These are phyloP conservation scores for Monosporascus sp. DNA, from an alignment of 2,329 filamentous ascomycete species.

Conservation along the genomic window DNA sequence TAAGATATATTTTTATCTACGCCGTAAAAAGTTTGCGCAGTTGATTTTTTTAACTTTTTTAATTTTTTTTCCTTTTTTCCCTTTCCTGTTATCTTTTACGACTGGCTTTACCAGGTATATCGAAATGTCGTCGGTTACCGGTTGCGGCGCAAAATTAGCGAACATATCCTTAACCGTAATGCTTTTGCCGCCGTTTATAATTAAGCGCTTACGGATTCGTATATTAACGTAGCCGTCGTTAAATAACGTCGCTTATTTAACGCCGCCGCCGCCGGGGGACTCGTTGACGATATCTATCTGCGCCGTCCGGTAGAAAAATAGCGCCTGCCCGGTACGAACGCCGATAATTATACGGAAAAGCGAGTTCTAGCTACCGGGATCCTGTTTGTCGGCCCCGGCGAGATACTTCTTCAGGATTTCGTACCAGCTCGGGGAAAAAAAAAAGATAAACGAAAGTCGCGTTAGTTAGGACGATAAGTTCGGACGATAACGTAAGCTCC, in stretches of 20 bases:
- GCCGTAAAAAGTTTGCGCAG: no score
- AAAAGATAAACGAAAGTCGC: slow-evolving; percentile 20
- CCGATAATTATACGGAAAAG: slow-evolving; percentile 16
- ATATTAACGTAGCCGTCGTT: slow-evolving; percentile 11
- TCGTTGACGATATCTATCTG: slow-evolving; percentile 3
- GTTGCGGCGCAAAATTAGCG: not conserved
- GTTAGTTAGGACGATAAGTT: slow-evolving; percentile 16
- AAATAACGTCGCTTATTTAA: slow-evolving; percentile 1
- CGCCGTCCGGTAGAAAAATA: slow-evolving; percentile 19
- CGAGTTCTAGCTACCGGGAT: not conserved
- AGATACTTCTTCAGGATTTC: slow-evolving; percentile 13
- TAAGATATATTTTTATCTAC: no score
- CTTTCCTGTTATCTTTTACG: no score
- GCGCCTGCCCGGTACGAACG: slow-evolving; percentile 14
- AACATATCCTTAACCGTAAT: slow-evolving; percentile 5
- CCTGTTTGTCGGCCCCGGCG: slow-evolving; percentile 7
- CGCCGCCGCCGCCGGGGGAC: not conserved
- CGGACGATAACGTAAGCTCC: slow-evolving; percentile 17
- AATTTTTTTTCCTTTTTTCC: no score
- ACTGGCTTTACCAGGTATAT: not conserved
- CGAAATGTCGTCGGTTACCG: not conserved
- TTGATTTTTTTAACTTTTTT: no score
- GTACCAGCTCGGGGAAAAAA: slow-evolving; percentile 15
- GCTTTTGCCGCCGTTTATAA: slow-evolving; percentile 14
- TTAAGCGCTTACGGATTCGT: slow-evolving; percentile 13